Evolutionary conservation across 1,284 basidiomycete genomes (phyloP).

Genomic region (Trichosporon faecale): DNA sequence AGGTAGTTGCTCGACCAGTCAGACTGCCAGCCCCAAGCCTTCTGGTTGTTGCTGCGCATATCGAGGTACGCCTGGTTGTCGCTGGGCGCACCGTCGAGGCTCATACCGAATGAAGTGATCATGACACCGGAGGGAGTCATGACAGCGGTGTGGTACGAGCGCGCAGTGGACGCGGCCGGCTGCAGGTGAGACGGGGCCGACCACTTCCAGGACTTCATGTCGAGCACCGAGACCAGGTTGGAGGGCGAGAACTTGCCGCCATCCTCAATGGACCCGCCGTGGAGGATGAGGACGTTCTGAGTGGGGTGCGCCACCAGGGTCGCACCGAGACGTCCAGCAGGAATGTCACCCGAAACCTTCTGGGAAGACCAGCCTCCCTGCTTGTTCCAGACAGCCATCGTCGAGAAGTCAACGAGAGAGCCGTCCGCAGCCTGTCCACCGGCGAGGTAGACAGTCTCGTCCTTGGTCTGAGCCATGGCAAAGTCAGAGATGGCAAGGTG

Average conservation of each 20-base stretch:
- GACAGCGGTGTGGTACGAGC: constrained; percentile 48
- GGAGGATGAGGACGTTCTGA: constrained; percentile 42
- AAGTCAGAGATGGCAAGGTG: constrained; percentile 48
- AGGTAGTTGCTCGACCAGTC: constrained; percentile 45
- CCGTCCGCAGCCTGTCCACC: constrained; percentile 46
- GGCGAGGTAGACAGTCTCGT: constrained; percentile 38
- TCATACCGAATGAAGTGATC: constrained; percentile 49
- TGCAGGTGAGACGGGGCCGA: constrained; percentile 46
- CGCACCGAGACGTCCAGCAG: constrained; percentile 45
- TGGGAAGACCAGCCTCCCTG: constrained; percentile 42
- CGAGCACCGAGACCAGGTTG: constrained; percentile 41
- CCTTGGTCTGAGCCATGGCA: constrained; percentile 37
- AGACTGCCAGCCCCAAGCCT: constrained; percentile 46
- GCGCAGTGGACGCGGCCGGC: constrained; percentile 38
- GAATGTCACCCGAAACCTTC: constrained; percentile 41
- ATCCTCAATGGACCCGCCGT: constrained; percentile 41
- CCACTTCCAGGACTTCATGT: constrained; percentile 49
- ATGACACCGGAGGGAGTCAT: constrained; percentile 52
- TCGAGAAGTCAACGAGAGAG: constrained; percentile 34
- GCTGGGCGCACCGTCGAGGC: constrained; percentile 31
- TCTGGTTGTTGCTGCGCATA: constrained; percentile 38
- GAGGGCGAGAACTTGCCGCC: constrained; percentile 31
- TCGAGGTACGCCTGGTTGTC: constrained; percentile 48
- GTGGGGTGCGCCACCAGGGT: constrained; percentile 48
- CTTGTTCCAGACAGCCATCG: constrained; percentile 43